phyloP scores from a whole-genome alignment of 2,329 filamentous ascomycete species.

The Exserohilum turcica region DNA sequence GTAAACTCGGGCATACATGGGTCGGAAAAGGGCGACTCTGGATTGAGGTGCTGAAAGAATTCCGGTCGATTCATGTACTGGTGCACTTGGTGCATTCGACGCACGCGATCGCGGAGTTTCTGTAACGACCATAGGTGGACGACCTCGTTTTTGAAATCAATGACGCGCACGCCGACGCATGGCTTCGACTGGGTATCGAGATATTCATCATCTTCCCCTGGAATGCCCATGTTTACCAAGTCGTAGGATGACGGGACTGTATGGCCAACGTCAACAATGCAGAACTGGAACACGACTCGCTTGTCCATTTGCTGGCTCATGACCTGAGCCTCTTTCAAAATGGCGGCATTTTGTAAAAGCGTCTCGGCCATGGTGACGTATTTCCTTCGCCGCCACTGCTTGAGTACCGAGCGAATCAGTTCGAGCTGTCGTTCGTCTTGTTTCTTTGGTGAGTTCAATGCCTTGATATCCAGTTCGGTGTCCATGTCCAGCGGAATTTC shows the following conservation, averaged over 20 bases:
- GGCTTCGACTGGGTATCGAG: conserved; percentile 84
- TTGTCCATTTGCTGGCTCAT: conserved; percentile 98
- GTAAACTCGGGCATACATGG: conserved; percentile 90
- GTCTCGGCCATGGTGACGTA: conserved; percentile 95
- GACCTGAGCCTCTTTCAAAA: conserved; percentile 93
- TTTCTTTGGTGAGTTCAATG: neutral
- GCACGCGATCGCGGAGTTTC: conserved; percentile 84
- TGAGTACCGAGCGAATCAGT: conserved; percentile 68
- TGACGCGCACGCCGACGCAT: conserved; percentile 85
- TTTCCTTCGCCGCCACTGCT: conserved; percentile 80
- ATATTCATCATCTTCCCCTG: conserved; percentile 80
- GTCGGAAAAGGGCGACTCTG: conserved; percentile 93
- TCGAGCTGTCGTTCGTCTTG: conserved; percentile 70
- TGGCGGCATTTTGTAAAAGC: conserved; percentile 83
- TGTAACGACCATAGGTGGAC: conserved; percentile 94
- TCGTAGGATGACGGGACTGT: conserved; percentile 93
- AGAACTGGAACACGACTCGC: conserved; percentile 91
- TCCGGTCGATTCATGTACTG: conserved; percentile 96
- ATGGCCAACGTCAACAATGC: conserved; percentile 86
- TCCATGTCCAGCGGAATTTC: conserved; percentile 59
- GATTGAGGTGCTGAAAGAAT: conserved; percentile 87
- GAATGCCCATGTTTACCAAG: conserved; percentile 89
- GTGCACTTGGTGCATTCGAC: conserved; percentile 94
- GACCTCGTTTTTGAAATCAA: conserved; percentile 85
- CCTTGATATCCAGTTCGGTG: conserved; percentile 38